Evolutionary conservation across 2,329 filamentous ascomycete genomes (phyloP), one percentile per base, ranked within the genome.

Genomic region (Ascochyta clinopodiicola): DNA sequence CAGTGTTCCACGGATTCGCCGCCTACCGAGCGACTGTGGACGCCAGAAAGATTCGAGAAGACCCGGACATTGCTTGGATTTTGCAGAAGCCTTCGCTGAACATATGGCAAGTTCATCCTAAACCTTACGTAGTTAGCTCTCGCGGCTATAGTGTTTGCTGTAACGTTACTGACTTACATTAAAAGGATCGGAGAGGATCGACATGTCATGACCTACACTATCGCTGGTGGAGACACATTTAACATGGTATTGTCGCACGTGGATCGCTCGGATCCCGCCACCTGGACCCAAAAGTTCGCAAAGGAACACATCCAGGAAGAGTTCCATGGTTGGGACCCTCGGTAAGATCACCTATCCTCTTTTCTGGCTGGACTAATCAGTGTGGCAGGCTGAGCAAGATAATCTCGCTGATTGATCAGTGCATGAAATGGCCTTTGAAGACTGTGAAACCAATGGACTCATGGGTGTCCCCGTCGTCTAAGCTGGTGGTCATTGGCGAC

Each of bases 161-260:
- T 36, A 43, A 48, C 9, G 27, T 10, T 10, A 29, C 27, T 29
- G 9, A 29, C 9, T 29, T 12, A 10, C 27, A 10, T 10, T 8
- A 10, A 10, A 31, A 78, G 76, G 77, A 74, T 80, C 32, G 78
- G 78, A 4, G 66, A 77, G 21, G 63, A 74, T 17, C 61, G 77
- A 1, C 79, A 81, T 53, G 77, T 79, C 12, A 81, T 82, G 77
- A 76, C 78, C 0, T 80, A 80, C 56, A 69, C 68, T 4, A 82
- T 82, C 9, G 70, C 77, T 1, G 80, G 74, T 0, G 86, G 86
- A 0, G 74, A 77, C 1, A 80, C 86, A 72, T 86, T 84, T 59
- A 90, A 89, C 53, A 80, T 90, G 24, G 86, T 89, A 0, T 73
- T 89, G 2, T 74, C 88, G 2, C 81, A 84, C 25, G 86, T 87